Evolutionary conservation across 257 asterid species (phyloP), one percentile per base, ranked within the genome.

Genomic region (Ehretia macrophylla): DNA sequence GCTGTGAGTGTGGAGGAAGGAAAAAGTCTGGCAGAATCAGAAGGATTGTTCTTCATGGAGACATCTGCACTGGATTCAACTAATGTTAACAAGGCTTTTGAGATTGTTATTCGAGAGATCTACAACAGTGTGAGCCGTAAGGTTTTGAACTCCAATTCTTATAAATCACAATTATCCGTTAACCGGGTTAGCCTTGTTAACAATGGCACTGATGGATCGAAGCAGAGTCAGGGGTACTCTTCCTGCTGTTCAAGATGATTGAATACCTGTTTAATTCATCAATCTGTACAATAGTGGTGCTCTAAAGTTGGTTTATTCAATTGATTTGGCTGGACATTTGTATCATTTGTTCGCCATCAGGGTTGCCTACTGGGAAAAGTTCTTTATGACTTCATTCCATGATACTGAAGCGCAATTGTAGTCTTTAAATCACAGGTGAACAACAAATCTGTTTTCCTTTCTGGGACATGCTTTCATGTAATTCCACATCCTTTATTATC

Each of bases 41-140:
- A 64, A 52, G 68, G 68, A 11, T 45, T 64, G 61, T 64, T 64
- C 32, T 64, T 64, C 52, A 64, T 64, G 68, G 68, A 64, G 53
- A 64, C 68, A 54, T 64, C 68, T 0, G 68, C 68, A 1, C 35
- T 64, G 40, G 68, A 64, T 32, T 64, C 68, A 12, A 64, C 62
- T 10, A 64, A 64, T 17, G 68, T 54, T 11, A 64, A 22, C 16
- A 55, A 22, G 47, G 68, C 68, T 20, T 60, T 60, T 23, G 55
- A 60, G 65, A 16, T 60, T 45, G 65, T 60, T 46, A 21, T 60
- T 19, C 55, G 44, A 32, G 65, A 60, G 27, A 60, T 60, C 17
- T 60, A 60, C 52, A 60, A 21, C 32, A 60, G 42, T 11, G 65
- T 60, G 37, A 60, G 65, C 55, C 37, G 65, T 14, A 60, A 60